Evolutionary conservation across 805 yeast genomes (phyloP), one percentile per base, ranked within the genome.

Genomic region (Candida manassasensis): DNA sequence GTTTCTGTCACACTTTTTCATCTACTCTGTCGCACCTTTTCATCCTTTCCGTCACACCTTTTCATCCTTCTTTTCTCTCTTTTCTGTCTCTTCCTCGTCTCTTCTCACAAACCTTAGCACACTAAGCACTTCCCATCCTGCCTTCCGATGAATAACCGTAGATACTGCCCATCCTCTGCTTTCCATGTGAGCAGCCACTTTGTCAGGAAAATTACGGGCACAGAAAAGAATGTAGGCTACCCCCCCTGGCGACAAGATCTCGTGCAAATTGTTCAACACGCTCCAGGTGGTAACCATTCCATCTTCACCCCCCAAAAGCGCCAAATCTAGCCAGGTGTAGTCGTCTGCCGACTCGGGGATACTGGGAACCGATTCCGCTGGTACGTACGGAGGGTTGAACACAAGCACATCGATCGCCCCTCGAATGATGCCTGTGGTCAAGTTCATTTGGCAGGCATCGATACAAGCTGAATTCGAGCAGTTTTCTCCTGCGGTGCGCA

Each of bases 351-450:
- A 29, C 1, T 39, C 40, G 0, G 93, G 93, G 1, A 73, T 45
- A 0, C 43, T 50, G 0, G 97, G 97, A 0, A 86, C 83, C 0
- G 50, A 52, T 39, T 79, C 88, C 1, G 90, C 85, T 0, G 98
- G 98, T 1, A 93, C 98, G 53, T 93, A 93, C 0, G 98, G 98
- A 0, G 98, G 98, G 51, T 93, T 93, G 60, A 93, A 93, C 1
- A 93, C 67, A 15, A 93, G 61, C 1, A 90, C 38, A 49, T 93
- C 97, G 2, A 88, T 69, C 4, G 60, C 34, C 2, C 67, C 46
- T 0, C 51, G 50, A 9, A 72, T 54, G 7, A 87, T 42, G 2
- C 76, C 67, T 7, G 69, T 47, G 0, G 83, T 71, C 19, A 88
- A 58, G 48, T 75, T 74, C 53, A 79, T 71, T 40, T 83, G 84